These are phyloP conservation scores for Fusarium armeniacum DNA, from an alignment of 2,329 filamentous ascomycete genomes.

Conservation along the genomic window DNA sequence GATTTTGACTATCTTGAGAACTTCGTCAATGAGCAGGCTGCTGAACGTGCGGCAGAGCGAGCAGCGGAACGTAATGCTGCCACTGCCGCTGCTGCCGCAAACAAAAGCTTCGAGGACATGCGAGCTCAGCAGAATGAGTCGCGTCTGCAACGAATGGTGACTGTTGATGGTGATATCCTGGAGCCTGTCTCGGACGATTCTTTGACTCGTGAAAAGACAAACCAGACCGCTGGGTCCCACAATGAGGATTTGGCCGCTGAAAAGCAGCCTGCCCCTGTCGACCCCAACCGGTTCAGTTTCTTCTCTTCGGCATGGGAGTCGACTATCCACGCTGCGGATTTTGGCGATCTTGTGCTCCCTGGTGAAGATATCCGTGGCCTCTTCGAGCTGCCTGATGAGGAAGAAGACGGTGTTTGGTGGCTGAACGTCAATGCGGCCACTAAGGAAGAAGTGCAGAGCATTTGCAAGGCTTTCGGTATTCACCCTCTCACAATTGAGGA, in stretches of 20 bases:
- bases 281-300: conserved; percentile 91
- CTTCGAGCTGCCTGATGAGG: conserved; percentile 76
- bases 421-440: conserved; percentile 92
- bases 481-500: conserved; percentile 97
- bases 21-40: conserved; percentile 77
- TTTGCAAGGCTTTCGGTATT: conserved; percentile 95
- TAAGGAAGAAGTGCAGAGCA: conserved; percentile 86
- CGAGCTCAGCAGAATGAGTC: conserved; percentile 48
- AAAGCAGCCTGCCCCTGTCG: conserved; percentile 60
- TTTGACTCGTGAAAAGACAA: conserved; percentile 62
- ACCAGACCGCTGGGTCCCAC: conserved; percentile 48
- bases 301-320: conserved; percentile 96
- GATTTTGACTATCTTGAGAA: conserved; percentile 96
- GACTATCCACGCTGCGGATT: conserved; percentile 89
- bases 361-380: conserved; percentile 91
- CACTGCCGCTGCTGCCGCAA: conserved; percentile 51
- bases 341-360: conserved; percentile 89
- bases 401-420: conserved; percentile 94
- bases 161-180: conserved; percentile 69
- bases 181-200: conserved; percentile 65
- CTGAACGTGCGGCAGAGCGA: conserved; percentile 58
- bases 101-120: conserved; percentile 54
- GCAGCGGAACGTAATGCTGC: conserved; percentile 65
- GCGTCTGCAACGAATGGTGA: conserved; percentile 59
- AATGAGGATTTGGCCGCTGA: conserved; percentile 54